Base-by-base conservation (phyloP, 495 filamentous ascomycete genomes). In the Lasiosphaeria ovina region DNA sequence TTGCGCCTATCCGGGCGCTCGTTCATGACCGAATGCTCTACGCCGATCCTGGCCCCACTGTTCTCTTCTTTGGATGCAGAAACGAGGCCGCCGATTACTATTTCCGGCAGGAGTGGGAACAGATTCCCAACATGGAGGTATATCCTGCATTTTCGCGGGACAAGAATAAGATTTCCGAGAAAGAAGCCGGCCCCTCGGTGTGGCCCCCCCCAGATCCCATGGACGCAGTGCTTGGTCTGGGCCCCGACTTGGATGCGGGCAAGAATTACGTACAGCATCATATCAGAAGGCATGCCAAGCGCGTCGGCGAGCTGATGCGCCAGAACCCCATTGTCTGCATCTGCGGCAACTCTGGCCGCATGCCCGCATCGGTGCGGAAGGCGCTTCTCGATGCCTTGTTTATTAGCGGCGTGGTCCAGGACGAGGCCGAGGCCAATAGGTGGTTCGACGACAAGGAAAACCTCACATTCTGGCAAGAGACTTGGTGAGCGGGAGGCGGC, bases 201-300 rank as follows among this genome's bases (percentile, higher is more conserved):
- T 17, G 31, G 31, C 24, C n/a, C 4, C 0, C 6, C 14, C 55
- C 24, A 17, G 17, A 36, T 16, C 6, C 35, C 4, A 6, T 4
- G 7, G 35, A 36, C n/a, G 6, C 12, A 24, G 17, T 10, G 35
- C 14, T 4, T 32, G 35, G 42, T 32, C 53, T 16, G n/a, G 53
- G n/a, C 5, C 52, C 59, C 44, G 49, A 67, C 42, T 68, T 62
- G 51, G 77, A 81, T 49, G 66, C 69, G 8, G 70, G 72, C 35
- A 77, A 85, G 60, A 96, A 96, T 34, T 99, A 99, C 67, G 93
- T 99, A 9, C 94, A 99, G 67, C 85, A 97, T 71, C 75, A 87
- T 3, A 83, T 99, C 50, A 81, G 86, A 0, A 74, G 85, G 66
- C 74, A 91, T 16, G 81, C 79, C 0, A 45, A 60, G 8, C 62